These are phyloP conservation scores for Poterioochromonas sp. DNA, from an alignment of 352 stramenopile genomes.

Conservation along the genomic window DNA sequence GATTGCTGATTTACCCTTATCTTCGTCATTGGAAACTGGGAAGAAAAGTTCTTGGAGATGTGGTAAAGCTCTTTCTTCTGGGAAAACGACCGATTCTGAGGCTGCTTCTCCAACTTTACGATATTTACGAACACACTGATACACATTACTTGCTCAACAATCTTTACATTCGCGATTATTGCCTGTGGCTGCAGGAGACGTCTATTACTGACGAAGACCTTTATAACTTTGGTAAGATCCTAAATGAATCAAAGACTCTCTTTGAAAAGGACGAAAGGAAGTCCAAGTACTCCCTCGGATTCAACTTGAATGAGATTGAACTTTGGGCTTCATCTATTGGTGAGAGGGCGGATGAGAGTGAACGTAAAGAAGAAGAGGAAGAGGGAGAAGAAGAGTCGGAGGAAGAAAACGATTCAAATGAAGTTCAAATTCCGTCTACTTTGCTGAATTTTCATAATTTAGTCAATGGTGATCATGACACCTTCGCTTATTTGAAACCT, in stretches of 20 bases:
- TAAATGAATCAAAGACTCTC: background rate
- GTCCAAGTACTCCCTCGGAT: too few relatives aligned
- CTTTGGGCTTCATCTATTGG: too few relatives aligned
- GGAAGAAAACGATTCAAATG: too few relatives aligned
- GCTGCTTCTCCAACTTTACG: constrained; percentile 74
- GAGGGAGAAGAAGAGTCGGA: too few relatives aligned
- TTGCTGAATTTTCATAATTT: too few relatives aligned
- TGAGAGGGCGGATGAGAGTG: too few relatives aligned
- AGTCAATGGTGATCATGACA: too few relatives aligned
- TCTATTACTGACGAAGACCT: background rate
- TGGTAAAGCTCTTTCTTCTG: constrained; percentile 63
- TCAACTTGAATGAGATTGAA: too few relatives aligned
- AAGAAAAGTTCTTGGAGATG: constrained; percentile 64
- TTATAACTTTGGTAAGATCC: background rate
- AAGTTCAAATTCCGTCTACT: too few relatives aligned
- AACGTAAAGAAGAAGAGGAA: too few relatives aligned
- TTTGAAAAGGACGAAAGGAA: background rate
- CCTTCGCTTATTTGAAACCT: too few relatives aligned
- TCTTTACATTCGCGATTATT: constrained; percentile 82
- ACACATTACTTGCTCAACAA: constrained; percentile 90
- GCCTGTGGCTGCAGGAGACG: background rate
- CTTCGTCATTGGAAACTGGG: constrained; percentile 78
- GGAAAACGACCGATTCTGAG: constrained; percentile 76
- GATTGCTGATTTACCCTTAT: constrained; percentile 90
- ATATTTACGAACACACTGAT: constrained; percentile 83